Conservation (phyloP, 176 grass and related monocot species). For the Paspalum notatum region DNA sequence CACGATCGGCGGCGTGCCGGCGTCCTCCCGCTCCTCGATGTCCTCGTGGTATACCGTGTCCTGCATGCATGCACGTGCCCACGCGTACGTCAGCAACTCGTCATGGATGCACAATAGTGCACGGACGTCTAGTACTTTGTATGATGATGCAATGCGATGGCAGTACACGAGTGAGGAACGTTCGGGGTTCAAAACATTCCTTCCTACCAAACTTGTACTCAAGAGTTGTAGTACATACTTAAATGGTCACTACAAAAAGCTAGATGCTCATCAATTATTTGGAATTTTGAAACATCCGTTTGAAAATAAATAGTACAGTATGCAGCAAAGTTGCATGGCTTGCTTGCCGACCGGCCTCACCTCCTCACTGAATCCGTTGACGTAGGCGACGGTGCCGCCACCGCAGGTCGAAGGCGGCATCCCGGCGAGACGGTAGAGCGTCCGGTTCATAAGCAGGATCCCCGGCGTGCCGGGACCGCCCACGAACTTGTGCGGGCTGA, state of each 20-base stretch:
- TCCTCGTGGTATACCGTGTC: conserved; percentile 65
- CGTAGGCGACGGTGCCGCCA: conserved; percentile 82
- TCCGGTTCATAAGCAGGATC: conserved; percentile 70
- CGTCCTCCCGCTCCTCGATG: conserved; percentile 81
- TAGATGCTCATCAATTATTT: too few species aligned
- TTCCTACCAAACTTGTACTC: too few species aligned
- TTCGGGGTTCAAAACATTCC: too few species aligned
- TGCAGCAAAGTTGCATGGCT: too few species aligned
- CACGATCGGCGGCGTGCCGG: conserved; percentile 76
- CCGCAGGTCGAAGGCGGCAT: conserved; percentile 68
- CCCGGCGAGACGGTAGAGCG: conserved; percentile 63
- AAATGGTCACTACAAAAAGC: too few species aligned
- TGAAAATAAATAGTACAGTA: too few species aligned
- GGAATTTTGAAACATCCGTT: too few species aligned
- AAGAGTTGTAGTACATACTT: too few species aligned
- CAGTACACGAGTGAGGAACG: too few species aligned
- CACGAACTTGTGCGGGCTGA: conserved; percentile 92
- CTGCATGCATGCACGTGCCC: not conserved
- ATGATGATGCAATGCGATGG: not conserved
- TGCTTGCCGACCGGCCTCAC: not conserved
- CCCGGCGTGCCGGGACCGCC: conserved; percentile 80
- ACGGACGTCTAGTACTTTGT: not conserved
- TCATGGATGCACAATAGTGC: not conserved
- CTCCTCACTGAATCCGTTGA: conserved; percentile 61
- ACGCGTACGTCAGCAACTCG: not conserved